Base-by-base conservation (phyloP, 371 early-diverging fungal genomes). In the Encephalitozoon hellem region DNA sequence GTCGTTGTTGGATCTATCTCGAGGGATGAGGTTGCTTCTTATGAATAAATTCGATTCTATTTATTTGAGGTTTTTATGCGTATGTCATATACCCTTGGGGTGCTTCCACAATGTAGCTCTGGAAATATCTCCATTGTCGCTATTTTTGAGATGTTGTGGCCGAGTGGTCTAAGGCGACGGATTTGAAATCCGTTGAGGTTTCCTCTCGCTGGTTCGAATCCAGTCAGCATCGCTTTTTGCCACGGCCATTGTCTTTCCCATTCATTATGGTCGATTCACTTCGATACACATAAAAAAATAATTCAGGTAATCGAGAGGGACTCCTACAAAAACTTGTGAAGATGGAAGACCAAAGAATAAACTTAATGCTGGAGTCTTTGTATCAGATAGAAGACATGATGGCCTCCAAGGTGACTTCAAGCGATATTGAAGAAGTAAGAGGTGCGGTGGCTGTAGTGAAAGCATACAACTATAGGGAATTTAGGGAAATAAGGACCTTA, bases 1-100 rank as follows among this genome's bases (percentile, higher is more conserved):
- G 72, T 73, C 8, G 52, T 45, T 15, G 78, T 84, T 21, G 53
- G 65, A 41, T 39, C 68, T 41, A 80, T 85, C 59, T 66, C 55
- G 4, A 69, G 51, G 15, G 63, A 59, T 6, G 84, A 82, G 47
- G 69, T 85, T 25, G 52, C 49, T 28, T 41, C 69, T 39, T 34
- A 51, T 59, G 41, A 75, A 68, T 68, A 75, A 68, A 68, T 51
- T 45, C 28, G n/a, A n/a, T 32, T 69, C 34, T 54, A 30, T 45
- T 70, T 70, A 38, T 38, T 38, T 1, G 9, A 15, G 2, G 0
- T 26, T 39, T 3, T 21, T 32, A 28, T 15, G 11, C 21, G n/a
- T 6, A 34, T 34, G 2, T 6, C 6, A 6, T 34, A 6, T 6
- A 34, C 6, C 34, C 34, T 34, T 34, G n/a, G n/a, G n/a, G n/a